These are phyloP conservation scores for Capsella rubella DNA, from an alignment of 441 rosid species.

Conservation along the genomic window DNA sequence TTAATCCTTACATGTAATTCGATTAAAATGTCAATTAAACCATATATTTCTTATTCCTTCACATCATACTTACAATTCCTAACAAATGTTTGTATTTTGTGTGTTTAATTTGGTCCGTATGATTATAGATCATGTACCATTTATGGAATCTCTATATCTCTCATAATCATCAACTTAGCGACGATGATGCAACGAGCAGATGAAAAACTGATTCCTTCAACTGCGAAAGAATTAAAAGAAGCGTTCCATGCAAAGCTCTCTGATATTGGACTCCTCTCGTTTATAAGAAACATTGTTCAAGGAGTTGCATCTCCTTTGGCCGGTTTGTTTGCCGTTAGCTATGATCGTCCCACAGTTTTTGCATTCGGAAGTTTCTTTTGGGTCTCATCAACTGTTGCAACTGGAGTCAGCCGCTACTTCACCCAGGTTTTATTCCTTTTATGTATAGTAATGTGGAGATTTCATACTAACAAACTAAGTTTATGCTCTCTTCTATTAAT, in stretches of 20 bases:
- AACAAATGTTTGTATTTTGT: not conserved
- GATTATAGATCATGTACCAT: slow-evolving; percentile 59
- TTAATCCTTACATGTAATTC: no score
- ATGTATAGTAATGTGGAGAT: no score
- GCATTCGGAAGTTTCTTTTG: slow-evolving; percentile 86
- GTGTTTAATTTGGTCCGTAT: slow-evolving; percentile 11
- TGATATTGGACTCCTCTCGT: slow-evolving; percentile 79
- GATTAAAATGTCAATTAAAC: no score
- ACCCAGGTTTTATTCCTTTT: slow-evolving; percentile 28
- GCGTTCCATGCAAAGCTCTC: slow-evolving; percentile 87
- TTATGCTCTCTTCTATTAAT: no score
- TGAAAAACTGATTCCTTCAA: slow-evolving; percentile 88
- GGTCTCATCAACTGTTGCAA: slow-evolving; percentile 94
- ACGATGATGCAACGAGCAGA: slow-evolving; percentile 95
- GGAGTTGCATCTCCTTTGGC: slow-evolving; percentile 89
- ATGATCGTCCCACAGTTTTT: slow-evolving; percentile 85
- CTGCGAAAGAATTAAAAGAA: slow-evolving; percentile 94
- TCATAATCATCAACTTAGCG: slow-evolving; percentile 83
- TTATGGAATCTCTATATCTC: slow-evolving; percentile 77
- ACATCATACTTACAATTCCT: no score
- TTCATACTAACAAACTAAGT: no score
- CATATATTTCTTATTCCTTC: no score
- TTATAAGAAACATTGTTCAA: slow-evolving; percentile 88
- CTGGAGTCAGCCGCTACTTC: slow-evolving; percentile 74
- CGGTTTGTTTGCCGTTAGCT: slow-evolving; percentile 74